phyloP scores from a whole-genome alignment of 768 basidiomycete species.

The Suillus placidus region DNA sequence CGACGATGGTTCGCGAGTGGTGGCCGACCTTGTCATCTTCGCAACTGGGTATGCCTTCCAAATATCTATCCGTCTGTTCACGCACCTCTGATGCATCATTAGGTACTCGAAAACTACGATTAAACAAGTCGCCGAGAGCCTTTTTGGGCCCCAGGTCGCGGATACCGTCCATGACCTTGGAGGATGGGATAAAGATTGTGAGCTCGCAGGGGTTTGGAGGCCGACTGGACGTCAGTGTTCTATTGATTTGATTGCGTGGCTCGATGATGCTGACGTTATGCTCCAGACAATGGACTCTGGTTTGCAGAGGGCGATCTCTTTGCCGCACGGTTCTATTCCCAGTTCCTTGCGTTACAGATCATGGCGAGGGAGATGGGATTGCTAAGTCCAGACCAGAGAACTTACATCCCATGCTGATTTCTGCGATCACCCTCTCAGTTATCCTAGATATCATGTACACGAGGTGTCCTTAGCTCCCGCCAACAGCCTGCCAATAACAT shows the following conservation, averaged over 20 bases:
- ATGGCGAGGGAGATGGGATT: background rate
- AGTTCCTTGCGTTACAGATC: background rate
- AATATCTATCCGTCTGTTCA: background rate
- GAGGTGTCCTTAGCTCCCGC: background rate
- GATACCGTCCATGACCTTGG: constrained; percentile 14
- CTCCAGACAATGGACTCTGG: constrained; percentile 11
- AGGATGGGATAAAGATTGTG: constrained; percentile 15
- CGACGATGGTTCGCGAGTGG: constrained; percentile 8
- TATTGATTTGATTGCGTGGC: background rate
- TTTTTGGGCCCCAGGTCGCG: constrained; percentile 7
- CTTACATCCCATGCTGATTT: background rate
- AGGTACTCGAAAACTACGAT: constrained; percentile 11
- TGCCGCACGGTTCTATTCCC: constrained; percentile 3
- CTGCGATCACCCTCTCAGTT: background rate
- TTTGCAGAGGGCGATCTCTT: constrained; percentile 12
- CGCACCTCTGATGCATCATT: background rate
- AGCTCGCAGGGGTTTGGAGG: constrained; percentile 16
- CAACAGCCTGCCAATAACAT: background rate
- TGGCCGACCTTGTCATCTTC: constrained; percentile 11
- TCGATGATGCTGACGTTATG: background rate
- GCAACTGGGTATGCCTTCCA: constrained; percentile 4
- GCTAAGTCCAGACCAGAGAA: background rate
- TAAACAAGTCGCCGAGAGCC: constrained; percentile 2
- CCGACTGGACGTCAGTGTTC: constrained; percentile 12
- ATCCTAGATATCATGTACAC: background rate